Evolutionary conservation across 345 rosid genomes (phyloP), one percentile per base, ranked within the genome.

Genomic region (Populus alba): DNA sequence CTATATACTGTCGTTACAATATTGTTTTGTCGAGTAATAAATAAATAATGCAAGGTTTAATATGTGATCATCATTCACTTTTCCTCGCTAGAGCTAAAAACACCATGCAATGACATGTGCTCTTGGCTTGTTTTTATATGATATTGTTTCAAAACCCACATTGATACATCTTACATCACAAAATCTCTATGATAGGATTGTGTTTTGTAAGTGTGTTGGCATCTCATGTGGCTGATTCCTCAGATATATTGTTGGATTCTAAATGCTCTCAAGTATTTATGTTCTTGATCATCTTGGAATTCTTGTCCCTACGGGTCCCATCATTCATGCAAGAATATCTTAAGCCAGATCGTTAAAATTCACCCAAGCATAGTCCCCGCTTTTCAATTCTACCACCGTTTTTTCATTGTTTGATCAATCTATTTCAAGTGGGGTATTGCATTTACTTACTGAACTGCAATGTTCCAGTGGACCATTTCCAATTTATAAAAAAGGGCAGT

Each of bases 181-280:
- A 70, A 38, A 80, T 82, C 68, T 80, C 66, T 18, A 37, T 29
- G 80, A 62, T n/a, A 45, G 69, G 83, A 77, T 77, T 74, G 73
- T 80, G 78, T 73, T n/a, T 39, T 59, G 55, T 49, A 18, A 62
- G 61, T 65, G 66, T 72, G 72, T 20, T 47, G 77, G 83, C 79
- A 41, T 70, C 27, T 62, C 76, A 41, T 45, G 77, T 66, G 72
- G 17, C n/a, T 73, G 63, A 31, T 55, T 5, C 10, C 51, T 25
- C 22, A 23, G 35, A 75, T 37, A 68, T 2, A 37, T 18, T 78
- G 33, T 70, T 31, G 31, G 72, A 75, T 51, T 74, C 61, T 59
- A 59, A 22, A 67, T 53, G n/a, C 18, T 70, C 12, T 70, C 39
- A 18, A 35, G 35, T 35, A 13, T 16, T 33, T 67, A 73, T 39